Conservation (phyloP, 768 basidiomycete species). For the Tylopilus rubrobrunneus region DNA sequence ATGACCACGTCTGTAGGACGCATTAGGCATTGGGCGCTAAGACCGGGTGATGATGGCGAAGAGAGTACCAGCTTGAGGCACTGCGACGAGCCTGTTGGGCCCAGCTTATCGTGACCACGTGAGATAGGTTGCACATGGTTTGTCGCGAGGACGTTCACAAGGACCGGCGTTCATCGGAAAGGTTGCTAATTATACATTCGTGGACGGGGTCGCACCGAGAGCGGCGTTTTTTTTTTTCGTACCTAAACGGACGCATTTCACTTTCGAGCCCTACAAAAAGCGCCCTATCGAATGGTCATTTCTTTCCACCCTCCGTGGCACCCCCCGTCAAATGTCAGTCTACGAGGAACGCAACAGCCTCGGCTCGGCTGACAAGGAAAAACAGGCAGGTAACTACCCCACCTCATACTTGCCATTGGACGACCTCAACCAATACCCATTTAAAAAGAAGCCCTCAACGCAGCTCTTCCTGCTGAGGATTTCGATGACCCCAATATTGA, state of each 20-base stretch:
- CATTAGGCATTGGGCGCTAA: neutral
- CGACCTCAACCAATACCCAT: neutral
- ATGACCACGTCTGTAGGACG: neutral
- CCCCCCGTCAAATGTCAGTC: slow-evolving; percentile 16
- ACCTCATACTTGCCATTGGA: neutral
- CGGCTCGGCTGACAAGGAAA: slow-evolving; percentile 24
- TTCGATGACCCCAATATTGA: slow-evolving; percentile 40
- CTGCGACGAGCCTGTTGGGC: no score
- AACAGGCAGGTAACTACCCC: slow-evolving; percentile 8
- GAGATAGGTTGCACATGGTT: neutral
- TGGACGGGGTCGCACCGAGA: neutral
- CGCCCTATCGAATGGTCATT: neutral
- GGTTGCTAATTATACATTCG: neutral
- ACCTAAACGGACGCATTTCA: neutral
- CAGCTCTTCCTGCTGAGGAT: slow-evolving; percentile 11
- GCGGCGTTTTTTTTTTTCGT: neutral
- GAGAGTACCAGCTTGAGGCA: no score
- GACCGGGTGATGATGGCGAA: neutral
- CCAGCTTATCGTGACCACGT: neutral
- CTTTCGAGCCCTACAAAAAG: slow-evolving; percentile 13
- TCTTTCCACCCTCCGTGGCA: neutral
- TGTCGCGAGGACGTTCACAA: no score
- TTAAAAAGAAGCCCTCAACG: slow-evolving; percentile 6
- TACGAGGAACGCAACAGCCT: slow-evolving; percentile 15
- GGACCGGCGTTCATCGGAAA: no score